Evolutionary conservation across 1,284 basidiomycete species (phyloP), one percentile per base, ranked within the genome.

Genomic region (Marasmius tenuissimus): DNA sequence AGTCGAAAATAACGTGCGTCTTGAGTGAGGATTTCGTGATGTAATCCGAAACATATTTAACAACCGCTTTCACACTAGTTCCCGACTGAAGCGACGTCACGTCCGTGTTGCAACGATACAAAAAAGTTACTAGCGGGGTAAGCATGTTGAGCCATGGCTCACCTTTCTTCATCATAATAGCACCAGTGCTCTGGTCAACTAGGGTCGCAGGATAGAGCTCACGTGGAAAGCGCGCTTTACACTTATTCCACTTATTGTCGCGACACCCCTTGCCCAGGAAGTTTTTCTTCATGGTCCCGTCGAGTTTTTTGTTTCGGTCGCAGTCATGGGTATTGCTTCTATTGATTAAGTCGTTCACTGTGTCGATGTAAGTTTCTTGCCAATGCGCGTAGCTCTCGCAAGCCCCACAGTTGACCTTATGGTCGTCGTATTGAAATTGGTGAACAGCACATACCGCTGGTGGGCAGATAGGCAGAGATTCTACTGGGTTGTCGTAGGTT

Each of bases 31-130:
- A 49, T 58, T 80, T 80, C 0, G 76, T 78, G 22, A 80, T 70
- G 67, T 79, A 80, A 60, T 80, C 75, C 4, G 76, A 71, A 1
- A 78, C 68, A 71, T 78, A 80, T 11, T 67, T 64, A 8, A 79
- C 61, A 2, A 78, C 70, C 22, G 75, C 70, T 61, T 76, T 77
- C 4, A 78, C 68, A 5, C 72, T 70, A 18, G 74, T 77, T 1
- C 76, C 75, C 37, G 75, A 76, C 8, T 69, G 47, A 8, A 78
- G 56, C 61, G 68, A 69, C 1, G 74, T 76, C 3, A 75, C 71
- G 70, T 78, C 74, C 9, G 74, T 72, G 61, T 78, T 78, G 55
- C 73, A 75, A 14, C 71, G 57, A 11, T 76, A 51, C 0, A 78
- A 38, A 67, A 75, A 79, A 22, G 72, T 73, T 1, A 78, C 2